phyloP scores from a whole-genome alignment of 169 alveolate species.

The Cyclospora cayetanensis region DNA sequence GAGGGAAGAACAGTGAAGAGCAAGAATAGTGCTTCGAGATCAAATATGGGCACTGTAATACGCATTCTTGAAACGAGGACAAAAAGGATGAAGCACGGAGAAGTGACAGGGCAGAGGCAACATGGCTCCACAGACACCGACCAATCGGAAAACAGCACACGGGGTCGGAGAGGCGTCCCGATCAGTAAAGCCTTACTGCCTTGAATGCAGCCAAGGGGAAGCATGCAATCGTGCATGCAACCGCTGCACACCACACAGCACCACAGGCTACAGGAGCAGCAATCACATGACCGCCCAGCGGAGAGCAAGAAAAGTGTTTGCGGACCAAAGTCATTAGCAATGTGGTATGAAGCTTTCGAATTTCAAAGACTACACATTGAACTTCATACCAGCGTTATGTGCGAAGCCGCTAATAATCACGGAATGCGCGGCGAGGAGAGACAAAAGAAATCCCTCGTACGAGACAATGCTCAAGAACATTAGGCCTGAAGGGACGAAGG shows the following conservation, averaged over 20 bases:
- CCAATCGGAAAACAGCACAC: too few species aligned
- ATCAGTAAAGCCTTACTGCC: neutral
- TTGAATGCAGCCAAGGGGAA: neutral
- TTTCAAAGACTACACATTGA: too few species aligned
- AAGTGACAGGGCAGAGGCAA: neutral
- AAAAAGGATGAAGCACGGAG: neutral
- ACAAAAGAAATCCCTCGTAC: slow-evolving; percentile 9
- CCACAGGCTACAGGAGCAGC: slow-evolving; percentile 30
- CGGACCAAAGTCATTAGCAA: too few species aligned
- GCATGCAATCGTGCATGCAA: neutral
- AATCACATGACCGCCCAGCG: neutral
- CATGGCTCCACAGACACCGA: neutral
- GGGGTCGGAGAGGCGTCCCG: too few species aligned
- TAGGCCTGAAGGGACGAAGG: slow-evolving; percentile 31
- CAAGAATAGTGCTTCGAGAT: too few species aligned
- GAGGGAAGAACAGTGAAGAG: too few species aligned
- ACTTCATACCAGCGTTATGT: neutral
- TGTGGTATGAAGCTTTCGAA: too few species aligned
- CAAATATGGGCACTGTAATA: too few species aligned
- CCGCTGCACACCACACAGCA: slow-evolving; percentile 22
- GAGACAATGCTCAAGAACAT: slow-evolving; percentile 17
- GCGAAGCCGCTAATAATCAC: neutral
- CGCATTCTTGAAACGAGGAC: too few species aligned
- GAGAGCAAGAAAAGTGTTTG: too few species aligned
- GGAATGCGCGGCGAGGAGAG: neutral